phyloP scores from a whole-genome alignment of 1,139 yeast species.

The Saccharomyces hybrid region DNA sequence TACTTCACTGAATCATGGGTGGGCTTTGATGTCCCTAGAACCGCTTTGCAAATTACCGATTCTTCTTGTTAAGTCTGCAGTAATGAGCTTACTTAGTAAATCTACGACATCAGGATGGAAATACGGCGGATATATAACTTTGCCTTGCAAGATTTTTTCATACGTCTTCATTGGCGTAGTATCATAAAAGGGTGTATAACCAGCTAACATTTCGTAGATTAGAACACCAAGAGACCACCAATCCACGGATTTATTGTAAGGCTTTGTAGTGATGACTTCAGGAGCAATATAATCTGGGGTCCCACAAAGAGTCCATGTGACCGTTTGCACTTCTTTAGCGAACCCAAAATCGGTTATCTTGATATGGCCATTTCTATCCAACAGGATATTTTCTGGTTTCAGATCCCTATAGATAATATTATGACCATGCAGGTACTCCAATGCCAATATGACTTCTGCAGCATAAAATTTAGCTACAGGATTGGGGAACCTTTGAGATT shows the following conservation, averaged over 20 bases:
- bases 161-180: constrained; percentile 96
- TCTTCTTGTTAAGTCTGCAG: constrained; percentile 83
- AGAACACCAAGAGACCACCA: constrained; percentile 98
- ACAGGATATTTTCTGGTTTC: constrained; percentile 89
- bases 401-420: constrained; percentile 92
- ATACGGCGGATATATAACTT: constrained; percentile 79
- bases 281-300: constrained; percentile 99
- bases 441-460: constrained; percentile 87
- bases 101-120: constrained; percentile 88
- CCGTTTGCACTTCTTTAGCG: constrained; percentile 90
- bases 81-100: constrained; percentile 69
- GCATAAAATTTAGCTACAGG: constrained; percentile 98
- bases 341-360: constrained; percentile 96
- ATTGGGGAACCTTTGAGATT: constrained; percentile 89
- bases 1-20: constrained; percentile 93
- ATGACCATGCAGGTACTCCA: constrained; percentile 85
- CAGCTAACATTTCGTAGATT: constrained; percentile 94
- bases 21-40: constrained; percentile 79
- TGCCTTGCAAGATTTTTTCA: constrained; percentile 85
- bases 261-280: constrained; percentile 93
- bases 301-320: constrained; percentile 94
- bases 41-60: constrained; percentile 91
- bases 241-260: constrained; percentile 93
- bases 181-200: constrained; percentile 95
- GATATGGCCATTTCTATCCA: constrained; percentile 91